Evolutionary conservation across 768 basidiomycete species (phyloP), one percentile per base, ranked within the genome.

Genomic region (Boletus reticuloceps): DNA sequence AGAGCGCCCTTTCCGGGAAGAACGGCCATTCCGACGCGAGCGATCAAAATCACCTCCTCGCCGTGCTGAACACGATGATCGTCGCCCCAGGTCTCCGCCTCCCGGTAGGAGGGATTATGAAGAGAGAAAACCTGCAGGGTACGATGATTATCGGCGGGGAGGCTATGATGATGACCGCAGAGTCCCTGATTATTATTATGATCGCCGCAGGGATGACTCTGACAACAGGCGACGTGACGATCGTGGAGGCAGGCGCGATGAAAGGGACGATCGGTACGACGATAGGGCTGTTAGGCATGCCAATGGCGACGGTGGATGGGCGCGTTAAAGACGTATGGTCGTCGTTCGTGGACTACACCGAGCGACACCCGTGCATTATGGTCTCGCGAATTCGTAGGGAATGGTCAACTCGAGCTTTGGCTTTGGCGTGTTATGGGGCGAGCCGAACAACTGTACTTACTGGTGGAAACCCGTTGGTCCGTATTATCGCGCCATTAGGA

Each of bases 51-150:
- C 92, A 50, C 89, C 91, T 67, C 77, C 81, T 68, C 87, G 90
- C 62, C 83, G 85, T 58, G 78, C 82, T 56, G 85, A 84, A 58
- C 73, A 81, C 55, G 89, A 89, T 64, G 88, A 88, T 74, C 85
- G 88, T 79, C 87, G 86, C 66, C 76, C 85, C 78, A 86, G 89
- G 82, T 89, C 88, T 77, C 85, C 89, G 49, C 70, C 71, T 70
- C 85, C 88, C 63, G 80, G 84, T 56, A 81, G 78, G 81, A 88
- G 89, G 81, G 88, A 91, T 66, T 77, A 77, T 75, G 88, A 91
- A 79, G 88, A 91, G 75, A 84, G 80, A 82, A 86, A 87, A 81
- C 82, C 88, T 84, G 86, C 88, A 85, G 89, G 88, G 85, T 89
- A 91, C 85, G 90, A 91, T 83, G 87, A 90, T 82, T 79, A 84